Evolutionary conservation across 805 yeast species (phyloP).

Genomic region (Pichia phayaonensis): DNA sequence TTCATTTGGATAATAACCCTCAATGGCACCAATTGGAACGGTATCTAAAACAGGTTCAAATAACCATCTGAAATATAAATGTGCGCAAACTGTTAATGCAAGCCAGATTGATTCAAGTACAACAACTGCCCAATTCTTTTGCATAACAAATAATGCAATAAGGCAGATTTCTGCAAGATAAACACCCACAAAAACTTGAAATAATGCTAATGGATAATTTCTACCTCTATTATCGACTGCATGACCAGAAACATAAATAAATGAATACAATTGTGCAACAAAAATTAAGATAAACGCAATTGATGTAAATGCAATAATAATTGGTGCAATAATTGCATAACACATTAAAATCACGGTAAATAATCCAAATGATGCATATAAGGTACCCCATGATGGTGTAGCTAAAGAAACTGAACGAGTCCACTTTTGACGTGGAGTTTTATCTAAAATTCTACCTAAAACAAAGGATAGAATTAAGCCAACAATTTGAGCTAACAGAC

Average conservation of each 20-base stretch:
- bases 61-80: constrained; percentile 48
- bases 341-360: constrained; percentile 64
- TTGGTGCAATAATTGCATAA: constrained; percentile 75
- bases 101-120: constrained; percentile 58
- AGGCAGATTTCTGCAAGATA: constrained; percentile 67
- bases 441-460: constrained; percentile 64
- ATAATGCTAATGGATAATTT: constrained; percentile 62
- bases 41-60: constrained; percentile 59
- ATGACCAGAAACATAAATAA: constrained; percentile 56
- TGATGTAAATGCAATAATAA: constrained; percentile 59
- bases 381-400: constrained; percentile 71
- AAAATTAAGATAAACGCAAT: constrained; percentile 50
- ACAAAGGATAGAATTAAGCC: constrained; percentile 63
- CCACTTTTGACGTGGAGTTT: constrained; percentile 93
- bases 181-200: constrained; percentile 64
- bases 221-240: constrained; percentile 62
- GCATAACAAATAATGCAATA: constrained; percentile 65
- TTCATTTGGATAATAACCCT: constrained; percentile 44
- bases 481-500: constrained; percentile 66
- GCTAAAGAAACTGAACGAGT: constrained; percentile 56
- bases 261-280: constrained; percentile 54
- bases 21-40: constrained; percentile 62
- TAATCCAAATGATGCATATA: constrained; percentile 72
- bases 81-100: constrained; percentile 50
- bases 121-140: constrained; percentile 72